phyloP scores from a whole-genome alignment of 2,329 filamentous ascomycete genomes.

The Sclerotinia nivalis region DNA sequence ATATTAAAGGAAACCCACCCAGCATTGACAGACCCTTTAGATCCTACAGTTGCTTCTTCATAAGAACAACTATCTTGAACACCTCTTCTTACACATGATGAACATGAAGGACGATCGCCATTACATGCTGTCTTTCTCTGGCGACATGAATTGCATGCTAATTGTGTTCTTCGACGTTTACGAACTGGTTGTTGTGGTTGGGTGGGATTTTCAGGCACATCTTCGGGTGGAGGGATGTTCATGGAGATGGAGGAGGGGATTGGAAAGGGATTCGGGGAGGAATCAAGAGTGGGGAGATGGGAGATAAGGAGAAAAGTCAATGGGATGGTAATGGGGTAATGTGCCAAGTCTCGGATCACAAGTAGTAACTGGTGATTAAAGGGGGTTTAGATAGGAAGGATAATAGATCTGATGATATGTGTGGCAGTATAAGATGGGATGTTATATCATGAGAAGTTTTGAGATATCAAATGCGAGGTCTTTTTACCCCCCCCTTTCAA shows the following conservation, averaged over 20 bases:
- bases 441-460: background rate
- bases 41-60: constrained; percentile 21
- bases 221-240: background rate
- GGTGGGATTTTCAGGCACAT: background rate
- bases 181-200: constrained; percentile 6
- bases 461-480: background rate
- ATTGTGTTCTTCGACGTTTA: constrained; percentile 28
- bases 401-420: no score
- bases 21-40: constrained; percentile 12
- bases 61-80: constrained; percentile 24
- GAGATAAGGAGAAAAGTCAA: background rate
- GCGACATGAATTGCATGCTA: constrained; percentile 28
- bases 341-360: constrained; percentile 3
- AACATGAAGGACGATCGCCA: constrained; percentile 25
- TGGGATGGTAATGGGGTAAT: background rate
- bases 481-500: background rate
- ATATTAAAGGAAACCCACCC: background rate
- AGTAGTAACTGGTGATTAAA: background rate
- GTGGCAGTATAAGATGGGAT: background rate
- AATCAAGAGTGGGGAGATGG: background rate
- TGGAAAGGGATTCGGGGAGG: background rate
- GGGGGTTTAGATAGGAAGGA: background rate
- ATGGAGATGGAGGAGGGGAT: background rate
- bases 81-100: constrained; percentile 23
- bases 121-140: constrained; percentile 28